phyloP scores from a whole-genome alignment of 768 basidiomycete species.

The Pleurotus tuoliensis region DNA sequence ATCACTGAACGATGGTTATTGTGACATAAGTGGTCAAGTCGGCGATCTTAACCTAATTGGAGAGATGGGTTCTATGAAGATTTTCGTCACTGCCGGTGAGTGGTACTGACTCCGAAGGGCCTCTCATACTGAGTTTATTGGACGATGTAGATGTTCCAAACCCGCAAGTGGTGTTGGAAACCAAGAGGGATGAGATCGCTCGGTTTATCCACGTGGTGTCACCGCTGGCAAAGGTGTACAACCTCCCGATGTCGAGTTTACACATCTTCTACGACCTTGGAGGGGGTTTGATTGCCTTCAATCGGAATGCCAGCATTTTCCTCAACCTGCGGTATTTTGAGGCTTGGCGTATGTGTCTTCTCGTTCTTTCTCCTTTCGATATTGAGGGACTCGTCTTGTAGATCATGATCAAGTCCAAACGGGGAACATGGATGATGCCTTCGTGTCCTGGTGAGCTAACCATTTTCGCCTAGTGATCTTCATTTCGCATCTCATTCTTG shows the following conservation, averaged over 20 bases:
- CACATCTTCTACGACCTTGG: slow-evolving; percentile 84
- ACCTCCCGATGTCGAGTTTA: slow-evolving; percentile 65
- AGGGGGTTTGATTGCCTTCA: slow-evolving; percentile 91
- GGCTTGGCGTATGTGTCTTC: slow-evolving; percentile 72
- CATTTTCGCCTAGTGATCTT: neutral
- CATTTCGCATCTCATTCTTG: neutral
- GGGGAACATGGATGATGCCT: slow-evolving; percentile 56
- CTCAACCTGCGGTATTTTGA: slow-evolving; percentile 84
- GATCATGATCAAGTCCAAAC: slow-evolving; percentile 65
- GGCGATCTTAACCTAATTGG: slow-evolving; percentile 63
- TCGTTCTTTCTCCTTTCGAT: neutral
- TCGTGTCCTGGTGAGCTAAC: slow-evolving; percentile 68
- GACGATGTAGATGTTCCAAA: slow-evolving; percentile 51
- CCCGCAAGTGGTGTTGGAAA: slow-evolving; percentile 41
- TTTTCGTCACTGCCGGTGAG: slow-evolving; percentile 63
- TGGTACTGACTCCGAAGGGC: neutral
- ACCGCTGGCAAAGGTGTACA: slow-evolving; percentile 67
- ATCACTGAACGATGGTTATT: slow-evolving; percentile 77
- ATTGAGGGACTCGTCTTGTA: slow-evolving; percentile 22
- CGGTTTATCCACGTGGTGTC: slow-evolving; percentile 72
- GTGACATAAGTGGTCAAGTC: slow-evolving; percentile 66
- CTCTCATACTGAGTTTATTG: slow-evolving; percentile 1
- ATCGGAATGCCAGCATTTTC: slow-evolving; percentile 83
- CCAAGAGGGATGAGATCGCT: slow-evolving; percentile 53
- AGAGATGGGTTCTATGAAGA: slow-evolving; percentile 58